Evolutionary conservation across 345 rosid genomes (phyloP).

Genomic region (Rhodamnia rubescens): DNA sequence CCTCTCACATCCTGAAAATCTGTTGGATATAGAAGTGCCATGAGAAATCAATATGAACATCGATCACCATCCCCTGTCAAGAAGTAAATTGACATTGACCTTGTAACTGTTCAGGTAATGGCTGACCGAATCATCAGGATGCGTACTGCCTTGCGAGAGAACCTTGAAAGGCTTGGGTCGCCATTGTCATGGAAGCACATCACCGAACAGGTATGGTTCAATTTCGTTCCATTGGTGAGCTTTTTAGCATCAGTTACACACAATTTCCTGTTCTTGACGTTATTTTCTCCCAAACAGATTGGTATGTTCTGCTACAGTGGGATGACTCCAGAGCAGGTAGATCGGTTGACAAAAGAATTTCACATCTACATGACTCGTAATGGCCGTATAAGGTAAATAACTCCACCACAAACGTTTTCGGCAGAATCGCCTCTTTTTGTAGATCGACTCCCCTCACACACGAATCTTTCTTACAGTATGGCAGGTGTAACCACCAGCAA

Average conservation of each 20-base stretch:
- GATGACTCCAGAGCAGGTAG: slow-evolving; percentile 83
- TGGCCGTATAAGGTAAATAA: slow-evolving; percentile 73
- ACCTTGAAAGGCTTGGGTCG: slow-evolving; percentile 79
- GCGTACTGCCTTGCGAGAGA: slow-evolving; percentile 64
- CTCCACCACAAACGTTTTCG: not conserved
- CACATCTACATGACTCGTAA: slow-evolving; percentile 91
- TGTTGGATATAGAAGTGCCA: not conserved
- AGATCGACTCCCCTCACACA: not conserved
- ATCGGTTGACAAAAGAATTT: slow-evolving; percentile 61
- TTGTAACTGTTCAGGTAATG: slow-evolving; percentile 39
- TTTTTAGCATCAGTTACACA: not conserved
- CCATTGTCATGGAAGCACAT: slow-evolving; percentile 82
- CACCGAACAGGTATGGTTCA: slow-evolving; percentile 57
- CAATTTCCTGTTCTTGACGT: not conserved
- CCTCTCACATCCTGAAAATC: not conserved
- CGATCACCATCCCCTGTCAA: too few relatives aligned
- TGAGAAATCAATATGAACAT: not conserved
- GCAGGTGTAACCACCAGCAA: slow-evolving; percentile 85
- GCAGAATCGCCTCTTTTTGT: not conserved
- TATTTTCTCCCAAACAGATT: slow-evolving; percentile 37
- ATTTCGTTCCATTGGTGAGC: not conserved
- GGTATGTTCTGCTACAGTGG: slow-evolving; percentile 99
- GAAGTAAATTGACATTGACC: not conserved
- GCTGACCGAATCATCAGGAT: slow-evolving; percentile 95
- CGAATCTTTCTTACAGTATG: slow-evolving; percentile 39